phyloP scores from a whole-genome alignment of 2,329 filamentous ascomycete species.

The Lasiodiplodia hormozganensis region DNA sequence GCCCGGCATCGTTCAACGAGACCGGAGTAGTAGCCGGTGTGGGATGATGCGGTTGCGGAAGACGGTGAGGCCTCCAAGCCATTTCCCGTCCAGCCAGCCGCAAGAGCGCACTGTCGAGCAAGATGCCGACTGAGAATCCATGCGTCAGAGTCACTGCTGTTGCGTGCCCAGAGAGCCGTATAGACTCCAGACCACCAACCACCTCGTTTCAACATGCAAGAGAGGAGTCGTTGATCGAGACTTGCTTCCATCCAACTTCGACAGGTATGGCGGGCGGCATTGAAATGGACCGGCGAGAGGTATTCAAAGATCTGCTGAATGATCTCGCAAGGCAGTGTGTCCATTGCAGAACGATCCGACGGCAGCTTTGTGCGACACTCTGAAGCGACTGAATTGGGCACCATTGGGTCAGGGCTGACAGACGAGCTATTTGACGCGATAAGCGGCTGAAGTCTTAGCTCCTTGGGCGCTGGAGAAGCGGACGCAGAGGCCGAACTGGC shows the following conservation, averaged over 20 bases:
- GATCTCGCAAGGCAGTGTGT: slow-evolving; percentile 51
- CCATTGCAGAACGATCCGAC: not conserved
- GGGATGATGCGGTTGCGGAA: not conserved
- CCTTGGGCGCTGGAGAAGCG: slow-evolving; percentile 18
- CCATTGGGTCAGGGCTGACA: slow-evolving; percentile 34
- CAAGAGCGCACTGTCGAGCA: slow-evolving; percentile 58
- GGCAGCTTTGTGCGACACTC: not conserved
- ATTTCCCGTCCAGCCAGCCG: slow-evolving; percentile 49
- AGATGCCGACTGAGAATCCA: slow-evolving; percentile 56
- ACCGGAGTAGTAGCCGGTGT: slow-evolving; percentile 19
- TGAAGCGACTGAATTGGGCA: slow-evolving; percentile 41
- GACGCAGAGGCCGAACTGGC: slow-evolving; percentile 45
- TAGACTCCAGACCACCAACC: slow-evolving; percentile 56
- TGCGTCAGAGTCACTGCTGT: slow-evolving; percentile 33
- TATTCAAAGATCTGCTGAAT: slow-evolving; percentile 55
- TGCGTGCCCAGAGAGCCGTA: slow-evolving; percentile 18
- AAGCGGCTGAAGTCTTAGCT: not conserved
- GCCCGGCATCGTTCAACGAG: slow-evolving; percentile 27
- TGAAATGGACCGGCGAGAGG: slow-evolving; percentile 60
- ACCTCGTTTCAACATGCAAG: slow-evolving; percentile 61
- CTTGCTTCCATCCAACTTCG: slow-evolving; percentile 66
- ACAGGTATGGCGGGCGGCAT: slow-evolving; percentile 67
- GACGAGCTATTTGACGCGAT: slow-evolving; percentile 34
- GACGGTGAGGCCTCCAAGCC: slow-evolving; percentile 37
- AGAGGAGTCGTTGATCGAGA: slow-evolving; percentile 59